Evolutionary conservation across 169 alveolate species (phyloP).

Genomic region (Cryptosporidium xiaoi): DNA sequence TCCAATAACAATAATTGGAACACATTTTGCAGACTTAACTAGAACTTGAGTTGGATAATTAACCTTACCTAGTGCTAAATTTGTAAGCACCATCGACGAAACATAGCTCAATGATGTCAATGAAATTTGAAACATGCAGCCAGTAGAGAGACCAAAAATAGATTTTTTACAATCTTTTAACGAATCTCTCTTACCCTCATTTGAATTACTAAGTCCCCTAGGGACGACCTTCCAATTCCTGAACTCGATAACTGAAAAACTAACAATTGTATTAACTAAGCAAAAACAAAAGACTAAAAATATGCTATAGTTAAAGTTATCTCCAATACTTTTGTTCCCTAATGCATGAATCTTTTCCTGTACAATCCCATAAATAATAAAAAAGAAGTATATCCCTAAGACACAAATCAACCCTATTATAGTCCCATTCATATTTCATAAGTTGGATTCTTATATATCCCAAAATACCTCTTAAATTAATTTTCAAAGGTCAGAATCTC

Average conservation of each 20-base stretch:
- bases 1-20: constrained; percentile 91
- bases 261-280: constrained; percentile 62
- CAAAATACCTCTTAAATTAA: too few species aligned
- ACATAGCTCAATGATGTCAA: constrained; percentile 84
- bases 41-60: constrained; percentile 91
- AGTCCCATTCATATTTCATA: constrained; percentile 27
- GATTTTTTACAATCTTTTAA: neutral
- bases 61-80: constrained; percentile 85
- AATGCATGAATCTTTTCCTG: constrained; percentile 54
- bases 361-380: constrained; percentile 54
- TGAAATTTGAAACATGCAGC: constrained; percentile 72
- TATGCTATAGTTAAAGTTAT: constrained; percentile 35
- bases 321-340: constrained; percentile 39
- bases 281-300: constrained; percentile 70
- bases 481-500: too few species aligned
- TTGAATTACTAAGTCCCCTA: neutral
- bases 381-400: constrained; percentile 51
- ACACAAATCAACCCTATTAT: constrained; percentile 36
- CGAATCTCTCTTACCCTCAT: neutral
- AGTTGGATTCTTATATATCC: neutral
- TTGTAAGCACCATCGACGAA: constrained; percentile 85
- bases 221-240: neutral
- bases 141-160: constrained; percentile 14
- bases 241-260: constrained; percentile 23
- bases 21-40: constrained; percentile 91